Evolutionary conservation across 176 grass and related monocot species (phyloP).

Genomic region (Elaeis guineensis): DNA sequence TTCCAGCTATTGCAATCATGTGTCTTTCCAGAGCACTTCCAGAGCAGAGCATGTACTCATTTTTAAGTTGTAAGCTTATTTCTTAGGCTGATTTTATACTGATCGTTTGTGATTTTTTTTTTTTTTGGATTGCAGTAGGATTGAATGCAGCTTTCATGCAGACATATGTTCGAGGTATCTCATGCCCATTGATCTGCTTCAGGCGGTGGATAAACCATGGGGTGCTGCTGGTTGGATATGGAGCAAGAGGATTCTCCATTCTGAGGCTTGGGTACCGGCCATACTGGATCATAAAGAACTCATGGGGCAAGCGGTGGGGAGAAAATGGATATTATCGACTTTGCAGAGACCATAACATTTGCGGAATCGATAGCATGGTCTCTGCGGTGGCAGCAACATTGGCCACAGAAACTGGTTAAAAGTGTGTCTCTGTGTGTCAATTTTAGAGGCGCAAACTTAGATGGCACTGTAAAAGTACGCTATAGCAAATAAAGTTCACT

Average conservation of each 20-base stretch:
- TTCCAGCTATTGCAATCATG: too few species aligned
- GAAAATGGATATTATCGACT: constrained; percentile 56
- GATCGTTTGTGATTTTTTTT: too few species aligned
- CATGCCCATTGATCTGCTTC: constrained; percentile 77
- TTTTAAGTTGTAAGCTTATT: too few species aligned
- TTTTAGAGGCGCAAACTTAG: too few species aligned
- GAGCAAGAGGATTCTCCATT: constrained; percentile 52
- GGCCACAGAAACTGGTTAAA: too few species aligned
- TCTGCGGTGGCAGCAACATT: constrained; percentile 53
- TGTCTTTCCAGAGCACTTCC: too few species aligned
- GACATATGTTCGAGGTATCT: constrained; percentile 69
- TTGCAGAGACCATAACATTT: constrained; percentile 62
- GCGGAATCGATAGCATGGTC: constrained; percentile 90
- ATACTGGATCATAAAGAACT: constrained; percentile 89
- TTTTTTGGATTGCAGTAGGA: constrained; percentile 29
- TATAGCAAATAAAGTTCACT: too few species aligned
- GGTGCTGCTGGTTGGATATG: constrained; percentile 75
- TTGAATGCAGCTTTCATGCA: constrained; percentile 89
- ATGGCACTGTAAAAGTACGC: too few species aligned
- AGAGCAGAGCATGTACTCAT: too few species aligned
- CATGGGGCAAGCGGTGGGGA: constrained; percentile 70
- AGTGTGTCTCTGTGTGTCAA: too few species aligned
- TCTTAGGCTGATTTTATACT: too few species aligned
- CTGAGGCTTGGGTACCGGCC: constrained; percentile 50
- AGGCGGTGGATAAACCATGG: constrained; percentile 67